Evolutionary conservation across 1,139 yeast genomes (phyloP).

Genomic region (Arxiozyma slooffiae): DNA sequence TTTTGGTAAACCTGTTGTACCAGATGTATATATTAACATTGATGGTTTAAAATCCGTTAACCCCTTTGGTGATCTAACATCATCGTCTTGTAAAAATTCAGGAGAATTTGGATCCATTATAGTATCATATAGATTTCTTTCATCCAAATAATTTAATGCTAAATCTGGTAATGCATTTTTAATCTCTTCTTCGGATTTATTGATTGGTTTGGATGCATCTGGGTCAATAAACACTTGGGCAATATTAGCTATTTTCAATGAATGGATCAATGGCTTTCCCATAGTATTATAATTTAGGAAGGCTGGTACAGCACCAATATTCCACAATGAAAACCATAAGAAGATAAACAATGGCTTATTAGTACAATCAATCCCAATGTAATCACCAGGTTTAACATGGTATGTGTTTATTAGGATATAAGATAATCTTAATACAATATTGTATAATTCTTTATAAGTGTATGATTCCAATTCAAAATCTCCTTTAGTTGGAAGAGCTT

Average conservation of each 20-base stretch:
- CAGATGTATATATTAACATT: constrained; percentile 78
- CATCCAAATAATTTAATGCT: constrained; percentile 48
- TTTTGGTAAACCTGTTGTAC: constrained; percentile 92
- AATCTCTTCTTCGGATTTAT: constrained; percentile 44
- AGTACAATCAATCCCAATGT: constrained; percentile 69
- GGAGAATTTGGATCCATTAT: constrained; percentile 42
- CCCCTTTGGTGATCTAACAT: constrained; percentile 42
- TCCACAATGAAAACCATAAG: constrained; percentile 82
- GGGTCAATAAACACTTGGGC: constrained; percentile 66
- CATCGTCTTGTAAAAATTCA: constrained; percentile 45
- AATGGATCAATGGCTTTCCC: constrained; percentile 70
- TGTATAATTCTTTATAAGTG: constrained; percentile 62
- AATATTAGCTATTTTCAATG: constrained; percentile 61
- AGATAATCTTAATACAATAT: constrained; percentile 55
- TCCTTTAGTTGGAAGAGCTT: constrained; percentile 36
- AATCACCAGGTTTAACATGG: constrained; percentile 55
- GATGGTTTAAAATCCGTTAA: constrained; percentile 56
- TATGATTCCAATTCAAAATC: constrained; percentile 56
- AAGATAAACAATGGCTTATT: constrained; percentile 76
- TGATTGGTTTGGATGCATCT: constrained; percentile 49
- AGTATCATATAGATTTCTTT: constrained; percentile 36
- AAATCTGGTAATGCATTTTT: constrained; percentile 33
- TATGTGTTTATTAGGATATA: constrained; percentile 53
- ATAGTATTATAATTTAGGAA: constrained; percentile 73
- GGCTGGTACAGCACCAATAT: constrained; percentile 83